Evolutionary conservation across 345 rosid genomes (phyloP), one percentile per base, ranked within the genome.

Genomic region (Bruguiera sexangula): DNA sequence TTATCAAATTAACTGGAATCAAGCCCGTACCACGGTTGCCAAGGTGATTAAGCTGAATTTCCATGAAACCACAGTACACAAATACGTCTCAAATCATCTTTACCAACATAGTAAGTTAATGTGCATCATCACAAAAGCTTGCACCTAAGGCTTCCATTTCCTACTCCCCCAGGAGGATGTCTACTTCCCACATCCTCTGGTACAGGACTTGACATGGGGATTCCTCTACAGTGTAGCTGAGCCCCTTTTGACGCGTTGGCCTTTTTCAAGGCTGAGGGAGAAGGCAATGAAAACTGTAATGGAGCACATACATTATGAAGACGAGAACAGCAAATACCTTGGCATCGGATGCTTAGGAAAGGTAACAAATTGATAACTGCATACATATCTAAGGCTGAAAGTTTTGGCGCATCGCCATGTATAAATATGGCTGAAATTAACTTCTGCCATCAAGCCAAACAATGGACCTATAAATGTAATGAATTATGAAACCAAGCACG

Each of bases 281-380:
- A 92, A 83, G 84, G 96, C 98, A 65, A 73, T 89, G 63, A 75
- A 65, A 34, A 58, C 78, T 54, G 80, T 78, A 55, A 78, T 95
- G 21, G 85, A 88, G 80, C 98, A 95, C 72, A 79, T 95, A 63
- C 99, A 95, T 77, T 92, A 90, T 76, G 99, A 95, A 79, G 99
- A 92, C 77, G 96, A 92, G 78, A 92, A 88, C 76, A 95, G 96
- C 68, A 85, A 88, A 55, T 95, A 90, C 67, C 75, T 92, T 73
- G 92, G 99, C 90, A 90, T 92, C 16, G 99, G 99, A 24, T 53
- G 57, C 57, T 53, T 53, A 22, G 57, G 24, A 15, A 53, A 53
- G 57, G 57, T 53, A 53, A 53, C n/a, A n/a, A 22, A 53, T 36
- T 36, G 39, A 36, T 6, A 36, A 36, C 39, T 36, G 39, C 39